Percentiles rank a stretch among this genome's conserved stretches.
Conservation (phyloP, 73 alveolate species). For the Symbiodinium natans region DNA sequence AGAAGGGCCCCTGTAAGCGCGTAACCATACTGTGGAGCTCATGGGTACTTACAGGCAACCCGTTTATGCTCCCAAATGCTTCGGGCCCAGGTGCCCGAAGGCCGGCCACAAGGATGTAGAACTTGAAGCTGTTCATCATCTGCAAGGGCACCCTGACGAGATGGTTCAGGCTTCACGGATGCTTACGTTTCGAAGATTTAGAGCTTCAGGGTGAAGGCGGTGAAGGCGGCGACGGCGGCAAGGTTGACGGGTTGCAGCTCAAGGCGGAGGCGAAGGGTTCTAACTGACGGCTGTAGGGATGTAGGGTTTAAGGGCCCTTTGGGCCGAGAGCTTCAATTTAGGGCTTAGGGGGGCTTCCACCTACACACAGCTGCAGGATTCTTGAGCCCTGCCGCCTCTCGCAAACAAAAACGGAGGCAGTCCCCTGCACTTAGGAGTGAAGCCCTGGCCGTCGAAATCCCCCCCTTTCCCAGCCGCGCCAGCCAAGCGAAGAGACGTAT, state of each 20-base stretch:
- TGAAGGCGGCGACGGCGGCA: background rate
- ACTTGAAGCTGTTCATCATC: conserved; percentile 45
- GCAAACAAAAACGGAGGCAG: too few relatives aligned
- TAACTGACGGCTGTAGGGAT: too few relatives aligned
- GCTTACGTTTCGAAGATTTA: too few relatives aligned
- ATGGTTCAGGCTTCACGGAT: too few relatives aligned
- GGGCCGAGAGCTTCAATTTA: background rate
- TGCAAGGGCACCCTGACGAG: background rate
- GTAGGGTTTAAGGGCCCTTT: too few relatives aligned
- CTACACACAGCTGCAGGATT: background rate
- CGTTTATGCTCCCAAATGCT: background rate
- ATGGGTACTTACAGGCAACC: too few relatives aligned
- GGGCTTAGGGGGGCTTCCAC: background rate
- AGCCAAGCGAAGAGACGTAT: conserved; percentile 58
- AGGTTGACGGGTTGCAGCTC: too few relatives aligned
- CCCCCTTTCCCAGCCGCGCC: background rate
- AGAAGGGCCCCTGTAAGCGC: too few relatives aligned
- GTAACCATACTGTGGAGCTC: too few relatives aligned
- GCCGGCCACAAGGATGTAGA: conserved; percentile 35
- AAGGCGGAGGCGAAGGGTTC: too few relatives aligned
- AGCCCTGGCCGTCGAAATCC: background rate
- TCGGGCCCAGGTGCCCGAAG: background rate
- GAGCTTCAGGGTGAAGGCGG: background rate
- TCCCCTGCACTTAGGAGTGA: background rate
- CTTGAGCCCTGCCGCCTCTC: too few relatives aligned